Base-by-base conservation (phyloP, 108 stramenopile species). In the Fragilariopsis cylindrus region DNA sequence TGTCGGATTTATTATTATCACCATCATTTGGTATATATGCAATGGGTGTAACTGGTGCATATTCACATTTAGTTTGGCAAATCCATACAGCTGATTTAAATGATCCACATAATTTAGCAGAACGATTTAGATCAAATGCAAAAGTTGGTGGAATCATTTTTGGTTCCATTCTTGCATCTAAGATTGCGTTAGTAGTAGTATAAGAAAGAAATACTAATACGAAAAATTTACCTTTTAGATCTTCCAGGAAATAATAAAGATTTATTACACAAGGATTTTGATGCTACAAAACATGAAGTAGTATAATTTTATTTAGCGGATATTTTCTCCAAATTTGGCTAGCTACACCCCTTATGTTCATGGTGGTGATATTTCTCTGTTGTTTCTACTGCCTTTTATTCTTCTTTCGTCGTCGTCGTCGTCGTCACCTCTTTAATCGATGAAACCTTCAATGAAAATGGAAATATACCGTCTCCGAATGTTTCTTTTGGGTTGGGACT, bases 61-160 rank as follows among this genome's bases (percentile, higher is more conserved):
- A 76, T 66, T 69, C 82, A 9, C 96, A 96, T 76, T 81, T 96
- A 73, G 52, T 90, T 7, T 96, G 96, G 96, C 96, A 96, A 82
- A 83, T 96, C 49, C 77, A 84, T 5, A 89, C 89, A 19, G 92
- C 96, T 3, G 90, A 96, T 56, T 75, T 93, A 74, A 74, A 90
- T 60, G 72, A 93, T 81, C 83, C 82, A 43, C 74, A 87, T 64
- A 96, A 94, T 84, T 73, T 96, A 39, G 89, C 88, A 41, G 74
- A 83, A n/a, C 86, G 93, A 39, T 96, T 96, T 76, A 77, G 82
- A 48, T 92, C 90, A 79, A 96, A 96, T 67, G 80, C 82, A 58
- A 65, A 73, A 2, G 88, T 92, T 15, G 96, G 95, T 16, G 87
- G 84, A 48, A 74, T 92, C 3, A 74, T 96, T 16, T 87, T 96